phyloP scores from a whole-genome alignment of 257 asterid genomes.

The Eustoma russellianum region DNA sequence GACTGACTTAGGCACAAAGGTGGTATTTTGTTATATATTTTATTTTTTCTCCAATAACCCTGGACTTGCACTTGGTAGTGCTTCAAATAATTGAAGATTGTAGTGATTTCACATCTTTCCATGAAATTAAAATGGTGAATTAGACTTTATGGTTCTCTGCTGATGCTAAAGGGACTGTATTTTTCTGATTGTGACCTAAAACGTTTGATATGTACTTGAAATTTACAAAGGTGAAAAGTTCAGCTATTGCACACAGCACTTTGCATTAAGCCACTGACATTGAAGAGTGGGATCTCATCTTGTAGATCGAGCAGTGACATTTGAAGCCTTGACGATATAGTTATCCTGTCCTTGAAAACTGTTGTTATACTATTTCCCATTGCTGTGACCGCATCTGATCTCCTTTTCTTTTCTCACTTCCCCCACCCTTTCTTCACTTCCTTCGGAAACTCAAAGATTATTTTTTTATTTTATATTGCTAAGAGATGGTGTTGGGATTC shows the following conservation, averaged over 20 bases:
- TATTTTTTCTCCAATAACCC: not conserved
- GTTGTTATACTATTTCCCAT: not conserved
- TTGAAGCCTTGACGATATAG: not conserved
- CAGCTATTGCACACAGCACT: no score
- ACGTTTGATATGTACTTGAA: no score
- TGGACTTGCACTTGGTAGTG: slow-evolving; percentile 11
- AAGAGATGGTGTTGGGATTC: slow-evolving; percentile 17
- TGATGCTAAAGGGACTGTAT: not conserved
- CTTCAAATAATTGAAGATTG: not conserved
- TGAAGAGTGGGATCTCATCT: not conserved
- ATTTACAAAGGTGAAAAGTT: no score
- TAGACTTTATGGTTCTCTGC: not conserved
- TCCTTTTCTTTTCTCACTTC: no score
- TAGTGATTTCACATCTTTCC: not conserved
- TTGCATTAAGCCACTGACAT: no score
- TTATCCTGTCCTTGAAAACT: not conserved
- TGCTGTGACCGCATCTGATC: not conserved
- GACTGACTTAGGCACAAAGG: slow-evolving; percentile 99
- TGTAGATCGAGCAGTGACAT: not conserved
- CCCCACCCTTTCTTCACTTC: no score
- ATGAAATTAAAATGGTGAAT: not conserved
- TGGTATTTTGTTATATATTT: slow-evolving; percentile 7
- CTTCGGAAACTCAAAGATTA: not conserved
- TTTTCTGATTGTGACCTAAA: not conserved
- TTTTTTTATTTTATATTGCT: slow-evolving; percentile 3